Conservation (phyloP, 2,329 filamentous ascomycete genomes). For the Amylocarpus encephaloides region DNA sequence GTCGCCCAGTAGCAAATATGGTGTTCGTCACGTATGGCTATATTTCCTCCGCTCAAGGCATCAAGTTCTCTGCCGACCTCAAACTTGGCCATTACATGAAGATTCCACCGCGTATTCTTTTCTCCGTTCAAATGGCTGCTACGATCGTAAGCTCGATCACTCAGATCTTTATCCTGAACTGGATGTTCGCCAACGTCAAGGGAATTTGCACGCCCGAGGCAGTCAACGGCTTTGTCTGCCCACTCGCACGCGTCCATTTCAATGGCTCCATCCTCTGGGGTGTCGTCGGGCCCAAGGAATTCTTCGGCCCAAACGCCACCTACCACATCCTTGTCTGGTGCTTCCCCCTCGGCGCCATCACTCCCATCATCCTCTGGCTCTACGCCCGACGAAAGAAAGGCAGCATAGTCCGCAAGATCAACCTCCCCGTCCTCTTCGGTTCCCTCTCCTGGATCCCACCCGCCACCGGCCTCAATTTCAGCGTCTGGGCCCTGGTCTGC, state of each 20-base stretch:
- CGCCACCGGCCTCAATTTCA: conserved; percentile 81
- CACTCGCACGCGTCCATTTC: conserved; percentile 82
- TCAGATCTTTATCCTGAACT: conserved; percentile 80
- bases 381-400: conserved; percentile 54
- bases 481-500: conserved; percentile 78
- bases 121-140: conserved; percentile 70
- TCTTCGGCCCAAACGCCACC: conserved; percentile 70
- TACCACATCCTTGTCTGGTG: conserved; percentile 76
- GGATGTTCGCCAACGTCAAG: conserved; percentile 76
- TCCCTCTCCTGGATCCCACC: conserved; percentile 82
- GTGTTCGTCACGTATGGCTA: conserved; percentile 90
- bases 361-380: conserved; percentile 69
- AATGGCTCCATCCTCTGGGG: conserved; percentile 88
- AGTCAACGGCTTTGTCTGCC: conserved; percentile 84
- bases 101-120: conserved; percentile 72
- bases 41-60: conserved; percentile 80
- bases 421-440: conserved; percentile 76
- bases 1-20: conserved; percentile 85
- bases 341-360: conserved; percentile 68
- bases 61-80: conserved; percentile 82
- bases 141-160: conserved; percentile 72
- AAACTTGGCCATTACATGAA: conserved; percentile 89
- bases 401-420: conserved; percentile 68
- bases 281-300: conserved; percentile 73
- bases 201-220: conserved; percentile 72